These are phyloP conservation scores for Filobasidium wieringae DNA, from an alignment of 768 basidiomycete species.

Conservation along the genomic window DNA sequence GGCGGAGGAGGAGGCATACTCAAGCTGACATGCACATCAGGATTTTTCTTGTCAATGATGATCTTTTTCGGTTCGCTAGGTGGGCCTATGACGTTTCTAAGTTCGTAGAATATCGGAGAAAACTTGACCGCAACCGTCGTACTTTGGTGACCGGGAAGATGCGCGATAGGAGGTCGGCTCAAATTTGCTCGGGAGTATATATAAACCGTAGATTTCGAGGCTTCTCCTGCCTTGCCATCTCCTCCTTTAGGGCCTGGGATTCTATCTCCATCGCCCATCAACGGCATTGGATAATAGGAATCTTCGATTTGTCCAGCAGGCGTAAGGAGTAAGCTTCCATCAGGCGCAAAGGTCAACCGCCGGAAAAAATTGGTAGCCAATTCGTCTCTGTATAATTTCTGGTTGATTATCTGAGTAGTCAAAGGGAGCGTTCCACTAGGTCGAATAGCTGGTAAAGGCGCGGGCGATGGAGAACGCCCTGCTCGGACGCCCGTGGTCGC, in stretches of 20 bases:
- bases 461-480: constrained; percentile 34
- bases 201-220: constrained; percentile 59
- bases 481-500: constrained; percentile 24
- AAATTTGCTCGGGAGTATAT: constrained; percentile 95
- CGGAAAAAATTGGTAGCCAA: constrained; percentile 92
- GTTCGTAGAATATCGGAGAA: constrained; percentile 82
- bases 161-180: constrained; percentile 80
- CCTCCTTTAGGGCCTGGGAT: constrained; percentile 31
- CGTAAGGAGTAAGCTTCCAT: constrained; percentile 82
- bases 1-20: constrained; percentile 51
- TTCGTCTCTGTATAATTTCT: constrained; percentile 89
- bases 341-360: constrained; percentile 83
- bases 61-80: constrained; percentile 47
- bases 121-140: constrained; percentile 88
- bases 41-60: constrained; percentile 45
- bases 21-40: constrained; percentile 38
- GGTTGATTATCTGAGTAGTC: constrained; percentile 40
- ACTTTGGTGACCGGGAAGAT: constrained; percentile 91
- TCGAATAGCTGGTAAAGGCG: constrained; percentile 80
- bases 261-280: constrained; percentile 6
- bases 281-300: constrained; percentile 47
- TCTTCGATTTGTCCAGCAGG: constrained; percentile 98
- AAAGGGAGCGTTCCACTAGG: constrained; percentile 42
- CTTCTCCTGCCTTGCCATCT: constrained; percentile 35
- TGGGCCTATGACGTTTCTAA: constrained; percentile 49